Percentiles rank a stretch among this genome's conserved stretches.
phyloP scores from a whole-genome alignment of 208 protist genomes.

The Leishmania tarentolae region DNA sequence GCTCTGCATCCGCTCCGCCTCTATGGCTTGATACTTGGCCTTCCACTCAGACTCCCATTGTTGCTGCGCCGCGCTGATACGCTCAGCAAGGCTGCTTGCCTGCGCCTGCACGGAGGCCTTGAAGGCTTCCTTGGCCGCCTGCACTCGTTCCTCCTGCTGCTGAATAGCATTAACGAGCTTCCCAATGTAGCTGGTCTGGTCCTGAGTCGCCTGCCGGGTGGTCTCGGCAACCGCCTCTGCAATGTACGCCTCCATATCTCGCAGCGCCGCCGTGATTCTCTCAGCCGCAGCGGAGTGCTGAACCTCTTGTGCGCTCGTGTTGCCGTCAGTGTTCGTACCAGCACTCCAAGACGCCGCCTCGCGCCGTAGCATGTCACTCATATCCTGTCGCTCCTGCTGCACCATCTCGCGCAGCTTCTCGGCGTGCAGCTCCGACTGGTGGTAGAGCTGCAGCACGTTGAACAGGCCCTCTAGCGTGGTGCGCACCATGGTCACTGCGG shows the following conservation, averaged over 20 bases:
- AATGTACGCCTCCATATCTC: conserved; percentile 54
- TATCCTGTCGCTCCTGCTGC: conserved; percentile 50
- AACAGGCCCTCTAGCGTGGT: conserved; percentile 43
- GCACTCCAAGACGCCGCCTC: conserved; percentile 36
- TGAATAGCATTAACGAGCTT: conserved; percentile 53
- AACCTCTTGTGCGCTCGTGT: conserved; percentile 8
- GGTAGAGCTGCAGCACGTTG: conserved; percentile 46
- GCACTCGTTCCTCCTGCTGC: conserved; percentile 61
- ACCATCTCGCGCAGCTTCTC: conserved; percentile 54
- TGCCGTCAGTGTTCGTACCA: neutral
- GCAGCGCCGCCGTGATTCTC: conserved; percentile 31
- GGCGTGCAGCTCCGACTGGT: conserved; percentile 43
- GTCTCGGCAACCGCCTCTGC: conserved; percentile 42
- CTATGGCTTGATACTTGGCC: conserved; percentile 37
- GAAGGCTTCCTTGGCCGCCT: conserved; percentile 50
- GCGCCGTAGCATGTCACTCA: conserved; percentile 59
- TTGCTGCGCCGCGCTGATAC: conserved; percentile 56
- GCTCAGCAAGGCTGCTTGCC: conserved; percentile 51
- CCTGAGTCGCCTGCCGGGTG: conserved; percentile 32
- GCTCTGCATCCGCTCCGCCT: conserved; percentile 52
- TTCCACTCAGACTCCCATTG: conserved; percentile 70
- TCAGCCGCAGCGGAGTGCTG: conserved; percentile 28
- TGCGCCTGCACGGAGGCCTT: conserved; percentile 48
- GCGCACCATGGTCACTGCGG: conserved; percentile 44
- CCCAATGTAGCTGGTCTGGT: conserved; percentile 52